These are phyloP conservation scores for Kodamaea derodonti DNA, from an alignment of 1,139 yeast species.

Conservation along the genomic window DNA sequence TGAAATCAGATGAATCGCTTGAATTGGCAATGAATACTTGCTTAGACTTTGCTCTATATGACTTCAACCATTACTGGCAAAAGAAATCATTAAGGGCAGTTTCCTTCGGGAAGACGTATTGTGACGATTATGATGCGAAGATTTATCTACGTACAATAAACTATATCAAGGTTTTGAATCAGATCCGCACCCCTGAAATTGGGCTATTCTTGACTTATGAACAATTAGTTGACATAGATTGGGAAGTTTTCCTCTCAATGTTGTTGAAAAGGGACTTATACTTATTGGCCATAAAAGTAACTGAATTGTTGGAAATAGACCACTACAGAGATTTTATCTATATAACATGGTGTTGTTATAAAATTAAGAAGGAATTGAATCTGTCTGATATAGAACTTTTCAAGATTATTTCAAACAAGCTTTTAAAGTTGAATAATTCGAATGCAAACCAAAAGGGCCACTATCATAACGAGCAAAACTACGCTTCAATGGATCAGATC, in stretches of 20 bases:
- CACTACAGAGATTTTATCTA: slow-evolving; percentile 55
- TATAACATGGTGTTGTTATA: slow-evolving; percentile 78
- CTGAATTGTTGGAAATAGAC: slow-evolving; percentile 44
- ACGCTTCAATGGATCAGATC: slow-evolving; percentile 58
- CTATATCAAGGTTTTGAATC: slow-evolving; percentile 63
- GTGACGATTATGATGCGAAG: slow-evolving; percentile 48
- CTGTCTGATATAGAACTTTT: slow-evolving; percentile 59
- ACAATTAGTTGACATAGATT: slow-evolving; percentile 48
- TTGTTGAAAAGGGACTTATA: slow-evolving; percentile 61
- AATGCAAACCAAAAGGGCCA: slow-evolving; percentile 8
- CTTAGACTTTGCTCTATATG: slow-evolving; percentile 71
- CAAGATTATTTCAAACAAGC: slow-evolving; percentile 38
- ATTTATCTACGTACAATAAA: slow-evolving; percentile 61
- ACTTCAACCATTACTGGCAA: slow-evolving; percentile 75
- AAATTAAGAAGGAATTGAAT: slow-evolving; percentile 54
- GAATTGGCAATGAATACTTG: slow-evolving; percentile 67
- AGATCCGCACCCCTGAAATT: slow-evolving; percentile 57
- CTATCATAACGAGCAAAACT: slow-evolving; percentile 16
- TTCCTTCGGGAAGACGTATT: slow-evolving; percentile 77
- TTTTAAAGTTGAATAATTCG: slow-evolving; percentile 3
- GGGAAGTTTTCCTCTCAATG: slow-evolving; percentile 54
- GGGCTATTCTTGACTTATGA: slow-evolving; percentile 64
- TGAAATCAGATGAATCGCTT: slow-evolving; percentile 53
- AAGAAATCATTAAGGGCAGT: slow-evolving; percentile 78
- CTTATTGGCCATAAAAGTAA: slow-evolving; percentile 59